A percentile compares a stretch with the other conserved stretches of the same genome.
Evolutionary conservation across 2,329 filamentous ascomycete species (phyloP).

Genomic region (Claviceps sp.): DNA sequence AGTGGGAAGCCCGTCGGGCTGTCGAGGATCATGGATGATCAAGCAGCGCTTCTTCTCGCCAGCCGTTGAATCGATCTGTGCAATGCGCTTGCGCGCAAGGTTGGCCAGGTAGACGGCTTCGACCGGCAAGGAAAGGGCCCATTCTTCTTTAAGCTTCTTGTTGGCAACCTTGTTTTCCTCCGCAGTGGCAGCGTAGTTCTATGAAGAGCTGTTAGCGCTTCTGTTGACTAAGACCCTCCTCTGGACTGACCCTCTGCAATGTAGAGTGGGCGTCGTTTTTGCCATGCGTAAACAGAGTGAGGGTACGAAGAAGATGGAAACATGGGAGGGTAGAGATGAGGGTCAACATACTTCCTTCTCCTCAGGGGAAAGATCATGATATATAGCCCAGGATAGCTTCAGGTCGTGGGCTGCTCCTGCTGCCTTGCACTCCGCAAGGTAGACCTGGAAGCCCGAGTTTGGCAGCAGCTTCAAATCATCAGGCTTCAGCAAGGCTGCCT

Average conservation of each 20-base stretch:
- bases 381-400: conserved; percentile 18
- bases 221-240: neutral
- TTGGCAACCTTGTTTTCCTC: conserved; percentile 29
- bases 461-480: conserved; percentile 22
- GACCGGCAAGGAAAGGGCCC: conserved; percentile 31
- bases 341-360: conserved; percentile 30
- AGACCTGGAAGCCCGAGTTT: conserved; percentile 24
- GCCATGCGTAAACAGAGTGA: neutral
- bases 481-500: conserved; percentile 24
- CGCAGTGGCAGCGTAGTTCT: conserved; percentile 20
- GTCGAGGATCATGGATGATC: conserved; percentile 32
- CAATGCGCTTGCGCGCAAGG: conserved; percentile 23
- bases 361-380: conserved; percentile 23
- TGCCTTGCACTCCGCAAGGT: conserved; percentile 13
- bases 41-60: conserved; percentile 13
- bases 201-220: neutral
- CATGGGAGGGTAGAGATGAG: neutral
- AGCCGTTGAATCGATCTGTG: conserved; percentile 15
- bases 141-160: conserved; percentile 26
- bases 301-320: neutral
- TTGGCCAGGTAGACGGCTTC: conserved; percentile 32
- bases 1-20: conserved; percentile 17
- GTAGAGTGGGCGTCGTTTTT: neutral
- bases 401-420: conserved; percentile 4
- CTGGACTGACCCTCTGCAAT: neutral